Evolutionary conservation across 164 flowering plant genomes (phyloP), one percentile per base, ranked within the genome.

Genomic region (Nymphaea colorata): DNA sequence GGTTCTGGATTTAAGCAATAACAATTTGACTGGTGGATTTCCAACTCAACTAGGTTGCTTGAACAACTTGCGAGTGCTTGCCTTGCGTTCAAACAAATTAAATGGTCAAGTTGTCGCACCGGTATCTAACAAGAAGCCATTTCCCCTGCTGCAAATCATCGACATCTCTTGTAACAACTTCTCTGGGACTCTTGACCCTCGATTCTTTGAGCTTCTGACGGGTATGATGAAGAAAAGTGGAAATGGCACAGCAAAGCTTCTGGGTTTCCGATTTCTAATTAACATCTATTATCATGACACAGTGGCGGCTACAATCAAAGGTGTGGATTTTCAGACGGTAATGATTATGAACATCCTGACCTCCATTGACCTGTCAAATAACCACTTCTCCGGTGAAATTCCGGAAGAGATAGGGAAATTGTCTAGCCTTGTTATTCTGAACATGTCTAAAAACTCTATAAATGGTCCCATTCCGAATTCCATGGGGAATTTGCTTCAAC

Each of bases 81-180:
- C 82, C 62, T 8, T 86, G 71, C 72, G 86, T 4, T 59, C 71
- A 42, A 87, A 87, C 71, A 64, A 41, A 2, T 83, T 87, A 43
- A 44, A 71, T 55, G 92, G 92, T 6, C 2, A 47, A 12, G 65
- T 87, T 42, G 43, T 17, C 8, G 11, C 3, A 4, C 44, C 41
- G 3, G 7, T 4, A 3, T 4, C 5, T 18, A 11, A 44, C 12
- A 7, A 47, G 55, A 47, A 7, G 55, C 5, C 36, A 2, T 83
- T 82, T 72, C 61, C 67, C 16, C 67, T 7, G 69, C 83, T 87
- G 66, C 87, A 83, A 42, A 83, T 87, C 63, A 66, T 87, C 4
- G 93, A 87, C 43, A 59, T 86, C 3, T 76, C 87, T 55, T 68
- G 45, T 6, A 87, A 86, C 69, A 68, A 77, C 11, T 84, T 87